These are phyloP conservation scores for Dictyostelium citrinum DNA, from an alignment of 78 protist genomes.

Conservation along the genomic window DNA sequence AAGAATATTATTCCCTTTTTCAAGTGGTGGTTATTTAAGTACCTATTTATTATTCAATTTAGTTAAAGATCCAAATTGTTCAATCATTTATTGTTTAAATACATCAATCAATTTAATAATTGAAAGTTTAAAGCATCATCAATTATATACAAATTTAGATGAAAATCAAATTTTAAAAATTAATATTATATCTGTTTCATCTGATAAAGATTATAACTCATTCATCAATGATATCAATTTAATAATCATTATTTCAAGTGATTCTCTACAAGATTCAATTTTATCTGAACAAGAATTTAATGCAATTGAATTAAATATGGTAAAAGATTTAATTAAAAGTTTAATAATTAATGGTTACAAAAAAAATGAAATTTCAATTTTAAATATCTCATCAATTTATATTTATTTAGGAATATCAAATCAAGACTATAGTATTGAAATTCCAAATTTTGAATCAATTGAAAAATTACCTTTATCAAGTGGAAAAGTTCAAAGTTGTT, in stretches of 20 bases:
- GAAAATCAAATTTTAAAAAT: not conserved
- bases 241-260: not conserved
- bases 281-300: not conserved
- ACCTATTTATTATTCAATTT: not conserved
- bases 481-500: not conserved
- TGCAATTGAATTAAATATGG: not conserved
- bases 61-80: not conserved
- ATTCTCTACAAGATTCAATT: not conserved
- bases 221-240: not conserved
- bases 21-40: not conserved
- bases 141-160: not conserved
- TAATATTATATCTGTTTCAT: not conserved
- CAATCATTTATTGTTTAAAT: not conserved
- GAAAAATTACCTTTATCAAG: not conserved
- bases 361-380: not conserved
- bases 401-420: too few relatives aligned
- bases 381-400: not conserved
- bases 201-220: too few relatives aligned
- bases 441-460: not conserved
- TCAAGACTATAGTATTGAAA: too few relatives aligned
- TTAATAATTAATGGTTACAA: not conserved
- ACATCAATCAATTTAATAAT: not conserved
- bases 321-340: not conserved
- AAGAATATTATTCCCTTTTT: not conserved
- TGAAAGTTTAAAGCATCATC: not conserved